Percentiles rank a stretch among this genome's conserved stretches.
These are phyloP conservation scores for Stagonosporopsis tanaceti DNA, from an alignment of 2,329 filamentous ascomycete species.

Conservation along the genomic window DNA sequence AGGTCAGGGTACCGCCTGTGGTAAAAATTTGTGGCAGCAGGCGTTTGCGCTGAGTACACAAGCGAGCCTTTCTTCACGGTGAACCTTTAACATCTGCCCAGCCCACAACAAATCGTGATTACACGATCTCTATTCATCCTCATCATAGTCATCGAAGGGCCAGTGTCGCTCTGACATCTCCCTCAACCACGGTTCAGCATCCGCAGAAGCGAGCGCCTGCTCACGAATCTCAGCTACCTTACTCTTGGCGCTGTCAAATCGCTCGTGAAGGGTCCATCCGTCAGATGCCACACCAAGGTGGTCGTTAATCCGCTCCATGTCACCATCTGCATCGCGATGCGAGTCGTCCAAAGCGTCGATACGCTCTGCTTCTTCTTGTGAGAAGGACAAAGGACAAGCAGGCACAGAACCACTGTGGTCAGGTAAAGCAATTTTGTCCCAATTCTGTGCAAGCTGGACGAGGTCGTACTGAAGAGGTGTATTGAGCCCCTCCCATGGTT, in stretches of 20 bases:
- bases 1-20: too few relatives aligned
- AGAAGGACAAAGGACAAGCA: constrained; percentile 28
- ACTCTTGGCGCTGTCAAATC: too few relatives aligned
- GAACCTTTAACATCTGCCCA: too few relatives aligned
- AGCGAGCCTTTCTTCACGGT: too few relatives aligned
- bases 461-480: constrained; percentile 38
- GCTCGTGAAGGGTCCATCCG: too few relatives aligned
- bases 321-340: constrained; percentile 24
- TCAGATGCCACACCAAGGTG: too few relatives aligned
- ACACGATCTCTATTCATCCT: constrained; percentile 23
- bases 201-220: too few relatives aligned
- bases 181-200: constrained; percentile 21
- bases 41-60: too few relatives aligned
- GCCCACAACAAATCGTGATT: too few relatives aligned
- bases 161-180: constrained; percentile 33
- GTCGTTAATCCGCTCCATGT: constrained; percentile 28
- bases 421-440: constrained; percentile 22
- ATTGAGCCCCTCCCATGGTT: constrained; percentile 41
- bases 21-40: too few relatives aligned
- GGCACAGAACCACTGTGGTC: constrained; percentile 12
- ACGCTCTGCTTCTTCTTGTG: constrained; percentile 25
- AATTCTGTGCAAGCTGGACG: constrained; percentile 29
- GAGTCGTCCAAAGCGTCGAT: constrained; percentile 27
- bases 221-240: too few relatives aligned
- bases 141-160: constrained; percentile 36